Percentiles rank a stretch among this genome's conserved stretches.
Conservation (phyloP, 2,329 filamentous ascomycete species). For the Colletotrichum cereale region DNA sequence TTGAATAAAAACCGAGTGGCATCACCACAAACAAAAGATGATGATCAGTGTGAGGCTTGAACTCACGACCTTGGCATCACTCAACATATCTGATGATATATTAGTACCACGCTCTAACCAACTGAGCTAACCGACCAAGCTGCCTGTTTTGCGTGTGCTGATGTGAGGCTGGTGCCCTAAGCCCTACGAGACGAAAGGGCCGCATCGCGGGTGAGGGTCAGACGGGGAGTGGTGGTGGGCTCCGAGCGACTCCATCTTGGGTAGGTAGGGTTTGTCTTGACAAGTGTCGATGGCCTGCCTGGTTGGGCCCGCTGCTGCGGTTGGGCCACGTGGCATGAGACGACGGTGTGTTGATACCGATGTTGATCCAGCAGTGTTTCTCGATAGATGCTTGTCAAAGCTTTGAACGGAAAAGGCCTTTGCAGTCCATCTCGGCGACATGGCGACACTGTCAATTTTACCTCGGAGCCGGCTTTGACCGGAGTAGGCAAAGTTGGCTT, state of each 20-base stretch:
- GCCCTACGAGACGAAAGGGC: not conserved
- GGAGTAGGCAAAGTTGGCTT: not conserved
- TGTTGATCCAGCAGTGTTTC: not conserved
- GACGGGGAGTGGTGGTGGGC: not conserved
- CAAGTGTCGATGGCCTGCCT: not conserved
- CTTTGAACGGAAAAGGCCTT: not conserved
- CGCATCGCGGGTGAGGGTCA: not conserved
- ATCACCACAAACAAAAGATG: not conserved
- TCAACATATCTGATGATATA: slow-evolving; percentile 27
- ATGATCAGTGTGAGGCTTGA: slow-evolving; percentile 37
- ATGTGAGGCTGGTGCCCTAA: fast-evolving
- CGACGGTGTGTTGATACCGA: too few relatives aligned
- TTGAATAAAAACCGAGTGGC: too few relatives aligned
- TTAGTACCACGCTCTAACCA: slow-evolving; percentile 39
- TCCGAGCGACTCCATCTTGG: slow-evolving; percentile 1
- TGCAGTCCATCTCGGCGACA: not conserved
- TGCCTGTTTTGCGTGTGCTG: not conserved
- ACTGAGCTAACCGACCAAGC: slow-evolving; percentile 36
- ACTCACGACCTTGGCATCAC: slow-evolving; percentile 37
- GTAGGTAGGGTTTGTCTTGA: not conserved
- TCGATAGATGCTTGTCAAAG: not conserved
- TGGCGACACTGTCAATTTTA: not conserved
- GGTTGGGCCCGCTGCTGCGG: not conserved
- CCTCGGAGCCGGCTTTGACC: too few relatives aligned
- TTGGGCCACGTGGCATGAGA: not conserved